Conservation (phyloP, 176 grass and related monocot species). For the Panicum miliaceum region DNA sequence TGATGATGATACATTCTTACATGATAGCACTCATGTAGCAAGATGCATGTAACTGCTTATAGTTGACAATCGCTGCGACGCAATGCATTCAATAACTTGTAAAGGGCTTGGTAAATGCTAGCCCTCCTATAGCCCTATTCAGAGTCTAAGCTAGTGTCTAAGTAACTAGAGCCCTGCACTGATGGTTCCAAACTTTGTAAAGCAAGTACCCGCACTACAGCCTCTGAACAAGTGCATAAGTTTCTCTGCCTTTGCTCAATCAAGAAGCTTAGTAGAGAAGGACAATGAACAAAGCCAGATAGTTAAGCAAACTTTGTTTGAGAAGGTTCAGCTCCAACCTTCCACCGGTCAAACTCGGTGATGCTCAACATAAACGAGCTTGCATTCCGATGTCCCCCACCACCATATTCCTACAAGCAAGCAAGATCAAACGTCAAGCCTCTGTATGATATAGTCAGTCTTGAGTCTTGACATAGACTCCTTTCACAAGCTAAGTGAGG, state of each 20-base stretch:
- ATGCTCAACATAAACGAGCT: constrained; percentile 78
- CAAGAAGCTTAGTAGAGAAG: no score
- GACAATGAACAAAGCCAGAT: not conserved
- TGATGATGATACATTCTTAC: not conserved
- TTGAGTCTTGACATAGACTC: not conserved
- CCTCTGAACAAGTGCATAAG: not conserved
- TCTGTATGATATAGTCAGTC: not conserved
- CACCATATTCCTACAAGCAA: constrained; percentile 70
- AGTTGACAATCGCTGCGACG: no score
- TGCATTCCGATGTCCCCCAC: constrained; percentile 82
- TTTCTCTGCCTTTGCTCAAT: no score
- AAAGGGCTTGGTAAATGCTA: no score
- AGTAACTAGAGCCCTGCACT: not conserved
- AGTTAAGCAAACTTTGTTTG: not conserved
- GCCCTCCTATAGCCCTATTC: not conserved
- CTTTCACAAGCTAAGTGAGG: constrained; percentile 6
- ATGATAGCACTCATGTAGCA: not conserved
- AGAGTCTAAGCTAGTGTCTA: not conserved
- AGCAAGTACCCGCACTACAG: not conserved
- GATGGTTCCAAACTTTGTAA: constrained; percentile 1
- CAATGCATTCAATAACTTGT: no score
- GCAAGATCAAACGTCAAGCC: constrained; percentile 29
- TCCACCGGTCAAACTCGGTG: constrained; percentile 84
- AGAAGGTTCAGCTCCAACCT: constrained; percentile 44
- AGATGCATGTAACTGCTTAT: not conserved